phyloP scores from a whole-genome alignment of 208 protist genomes.

The Trypanosomatidae sp. region DNA sequence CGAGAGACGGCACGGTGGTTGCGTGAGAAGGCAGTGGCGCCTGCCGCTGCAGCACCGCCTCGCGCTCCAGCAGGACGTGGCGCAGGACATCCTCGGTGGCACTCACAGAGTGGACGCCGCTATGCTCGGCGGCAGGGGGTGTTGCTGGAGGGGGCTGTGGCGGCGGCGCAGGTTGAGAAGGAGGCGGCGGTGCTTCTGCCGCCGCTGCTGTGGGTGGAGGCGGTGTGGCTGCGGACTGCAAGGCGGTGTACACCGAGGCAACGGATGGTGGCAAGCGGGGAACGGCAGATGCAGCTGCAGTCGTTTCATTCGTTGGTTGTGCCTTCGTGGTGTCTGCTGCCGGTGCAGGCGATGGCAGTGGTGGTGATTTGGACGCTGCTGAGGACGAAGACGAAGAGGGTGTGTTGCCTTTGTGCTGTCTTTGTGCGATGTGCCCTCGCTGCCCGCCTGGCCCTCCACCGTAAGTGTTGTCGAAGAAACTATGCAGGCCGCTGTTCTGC shows the following conservation, averaged over 20 bases:
- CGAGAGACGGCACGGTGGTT: no score
- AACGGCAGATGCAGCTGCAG: no score
- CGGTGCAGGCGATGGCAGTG: background rate
- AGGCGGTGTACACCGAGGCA: constrained; percentile 18
- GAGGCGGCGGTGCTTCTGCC: background rate
- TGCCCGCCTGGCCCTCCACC: background rate
- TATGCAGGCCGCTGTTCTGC: constrained; percentile 39
- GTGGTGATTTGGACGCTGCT: background rate
- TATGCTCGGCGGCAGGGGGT: no score
- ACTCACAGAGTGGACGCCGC: no score
- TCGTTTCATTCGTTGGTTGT: background rate
- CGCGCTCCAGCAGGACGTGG: constrained; percentile 22
- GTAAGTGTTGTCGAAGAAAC: constrained; percentile 17
- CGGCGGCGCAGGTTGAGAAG: constrained; percentile 9
- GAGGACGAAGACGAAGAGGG: constrained; percentile 1
- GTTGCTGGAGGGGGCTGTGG: background rate
- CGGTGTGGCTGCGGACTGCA: constrained; percentile 14
- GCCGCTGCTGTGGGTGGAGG: no score
- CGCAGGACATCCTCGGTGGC: constrained; percentile 23
- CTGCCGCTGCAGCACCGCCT: constrained; percentile 12
- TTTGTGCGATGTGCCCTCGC: no score
- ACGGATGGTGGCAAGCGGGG: constrained; percentile 21
- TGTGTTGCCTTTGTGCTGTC: background rate
- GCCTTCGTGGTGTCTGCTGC: background rate
- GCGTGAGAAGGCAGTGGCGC: no score